These are phyloP conservation scores for Dactylellina sp. DNA, from an alignment of 2,329 filamentous ascomycete genomes.

Conservation along the genomic window DNA sequence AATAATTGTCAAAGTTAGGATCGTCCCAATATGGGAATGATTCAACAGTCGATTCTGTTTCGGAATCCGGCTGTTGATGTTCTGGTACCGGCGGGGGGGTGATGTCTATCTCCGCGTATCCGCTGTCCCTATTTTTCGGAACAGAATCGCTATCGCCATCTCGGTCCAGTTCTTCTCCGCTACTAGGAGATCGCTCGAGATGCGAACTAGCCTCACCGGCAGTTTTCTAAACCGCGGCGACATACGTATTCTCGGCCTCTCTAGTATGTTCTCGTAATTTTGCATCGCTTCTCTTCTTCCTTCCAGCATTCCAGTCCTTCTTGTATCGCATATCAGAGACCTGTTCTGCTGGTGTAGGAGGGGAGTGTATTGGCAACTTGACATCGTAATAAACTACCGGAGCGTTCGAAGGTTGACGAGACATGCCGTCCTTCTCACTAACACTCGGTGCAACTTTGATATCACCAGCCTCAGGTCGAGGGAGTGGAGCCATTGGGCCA, in stretches of 20 bases:
- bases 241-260: slow-evolving; percentile 24
- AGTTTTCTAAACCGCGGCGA: slow-evolving; percentile 47
- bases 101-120: neutral
- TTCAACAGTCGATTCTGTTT: neutral
- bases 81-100: no score
- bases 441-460: slow-evolving; percentile 8
- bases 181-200: neutral
- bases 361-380: slow-evolving; percentile 34
- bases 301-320: slow-evolving; percentile 46
- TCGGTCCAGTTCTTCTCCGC: neutral
- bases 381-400: slow-evolving; percentile 35
- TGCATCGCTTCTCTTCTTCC: slow-evolving; percentile 47
- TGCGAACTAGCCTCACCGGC: slow-evolving; percentile 3
- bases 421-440: slow-evolving; percentile 5
- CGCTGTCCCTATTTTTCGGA: slow-evolving; percentile 6
- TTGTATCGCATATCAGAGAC: slow-evolving; percentile 27
- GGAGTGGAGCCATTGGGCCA: slow-evolving; percentile 44
- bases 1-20: slow-evolving; percentile 22
- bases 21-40: slow-evolving; percentile 19
- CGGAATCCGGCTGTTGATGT: no score
- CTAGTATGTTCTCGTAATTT: slow-evolving; percentile 33
- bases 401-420: neutral
- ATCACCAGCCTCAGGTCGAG: slow-evolving; percentile 43
- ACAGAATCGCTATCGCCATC: neutral
- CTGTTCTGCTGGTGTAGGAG: slow-evolving; percentile 3